These are phyloP conservation scores for Cairneyella variabilis DNA, from an alignment of 495 filamentous ascomycete species.

Conservation along the genomic window DNA sequence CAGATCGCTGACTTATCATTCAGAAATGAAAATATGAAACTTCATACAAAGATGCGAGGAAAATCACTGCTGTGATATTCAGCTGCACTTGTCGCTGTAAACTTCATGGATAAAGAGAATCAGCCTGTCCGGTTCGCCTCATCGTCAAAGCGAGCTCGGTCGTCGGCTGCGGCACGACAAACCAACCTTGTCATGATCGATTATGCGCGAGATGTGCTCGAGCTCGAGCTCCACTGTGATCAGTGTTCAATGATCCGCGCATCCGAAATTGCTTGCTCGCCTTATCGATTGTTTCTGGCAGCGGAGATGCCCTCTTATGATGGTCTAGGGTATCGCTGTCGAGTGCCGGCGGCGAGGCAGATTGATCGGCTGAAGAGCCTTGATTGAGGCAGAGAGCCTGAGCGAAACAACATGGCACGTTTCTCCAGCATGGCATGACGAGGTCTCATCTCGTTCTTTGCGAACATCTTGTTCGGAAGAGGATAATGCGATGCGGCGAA, in stretches of 20 bases:
- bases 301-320: not conserved
- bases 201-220: conserved; percentile 1
- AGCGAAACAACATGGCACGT: no score
- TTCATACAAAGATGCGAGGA: not conserved
- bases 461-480: not conserved
- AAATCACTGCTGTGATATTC: not conserved
- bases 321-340: conserved; percentile 9
- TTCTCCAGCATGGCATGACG: conserved; percentile 1
- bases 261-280: conserved; percentile 3
- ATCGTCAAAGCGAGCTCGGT: not conserved
- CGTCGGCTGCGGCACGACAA: no score
- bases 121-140: not conserved
- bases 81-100: not conserved
- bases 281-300: conserved; percentile 4
- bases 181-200: no score
- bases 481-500: conserved; percentile 4
- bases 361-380: not conserved
- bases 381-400: no score
- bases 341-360: conserved; percentile 1
- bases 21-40: not conserved
- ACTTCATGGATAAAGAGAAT: conserved; percentile 1
- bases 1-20: conserved; percentile 8
- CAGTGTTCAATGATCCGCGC: not conserved
- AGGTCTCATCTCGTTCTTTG: no score
- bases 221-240: conserved; percentile 8